These are phyloP conservation scores for Stramenopiles sp. DNA, from an alignment of 352 stramenopile genomes.

Conservation along the genomic window DNA sequence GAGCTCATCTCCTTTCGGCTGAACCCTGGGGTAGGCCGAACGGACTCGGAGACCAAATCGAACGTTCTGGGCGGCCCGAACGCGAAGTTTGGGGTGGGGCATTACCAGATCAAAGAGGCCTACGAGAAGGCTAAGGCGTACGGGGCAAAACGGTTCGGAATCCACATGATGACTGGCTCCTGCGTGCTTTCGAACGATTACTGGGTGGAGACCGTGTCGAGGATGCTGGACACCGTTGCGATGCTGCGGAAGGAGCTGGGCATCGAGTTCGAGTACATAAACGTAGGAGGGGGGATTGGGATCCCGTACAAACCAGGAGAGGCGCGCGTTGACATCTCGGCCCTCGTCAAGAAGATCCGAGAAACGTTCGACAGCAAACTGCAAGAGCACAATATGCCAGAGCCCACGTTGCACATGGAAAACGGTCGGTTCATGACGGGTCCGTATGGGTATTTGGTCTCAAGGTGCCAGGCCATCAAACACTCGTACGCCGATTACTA, in stretches of 20 bases:
- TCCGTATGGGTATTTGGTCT: conserved; percentile 55
- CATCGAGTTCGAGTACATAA: conserved; percentile 66
- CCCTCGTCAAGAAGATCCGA: conserved; percentile 46
- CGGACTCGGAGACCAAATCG: conserved; percentile 60
- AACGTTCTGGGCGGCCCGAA: conserved; percentile 59
- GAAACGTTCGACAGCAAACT: conserved; percentile 48
- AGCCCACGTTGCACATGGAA: conserved; percentile 37
- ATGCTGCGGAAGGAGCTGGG: conserved; percentile 40
- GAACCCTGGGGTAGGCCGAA: conserved; percentile 56
- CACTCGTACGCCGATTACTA: conserved; percentile 54
- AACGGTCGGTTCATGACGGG: conserved; percentile 65
- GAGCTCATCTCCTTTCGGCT: conserved; percentile 62
- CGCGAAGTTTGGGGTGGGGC: conserved; percentile 61
- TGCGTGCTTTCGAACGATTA: conserved; percentile 65
- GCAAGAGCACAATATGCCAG: conserved; percentile 35
- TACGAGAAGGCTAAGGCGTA: conserved; percentile 51
- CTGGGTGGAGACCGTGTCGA: conserved; percentile 58
- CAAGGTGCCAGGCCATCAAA: conserved; percentile 58
- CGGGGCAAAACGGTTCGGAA: conserved; percentile 55
- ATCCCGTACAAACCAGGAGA: conserved; percentile 59
- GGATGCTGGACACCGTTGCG: conserved; percentile 54
- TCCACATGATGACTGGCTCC: conserved; percentile 72
- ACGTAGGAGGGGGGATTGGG: conserved; percentile 58
- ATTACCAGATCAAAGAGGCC: conserved; percentile 59
- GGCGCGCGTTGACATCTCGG: conserved; percentile 37